phyloP scores from a whole-genome alignment of 1,139 yeast species.

The Suhomyces wounanorum region DNA sequence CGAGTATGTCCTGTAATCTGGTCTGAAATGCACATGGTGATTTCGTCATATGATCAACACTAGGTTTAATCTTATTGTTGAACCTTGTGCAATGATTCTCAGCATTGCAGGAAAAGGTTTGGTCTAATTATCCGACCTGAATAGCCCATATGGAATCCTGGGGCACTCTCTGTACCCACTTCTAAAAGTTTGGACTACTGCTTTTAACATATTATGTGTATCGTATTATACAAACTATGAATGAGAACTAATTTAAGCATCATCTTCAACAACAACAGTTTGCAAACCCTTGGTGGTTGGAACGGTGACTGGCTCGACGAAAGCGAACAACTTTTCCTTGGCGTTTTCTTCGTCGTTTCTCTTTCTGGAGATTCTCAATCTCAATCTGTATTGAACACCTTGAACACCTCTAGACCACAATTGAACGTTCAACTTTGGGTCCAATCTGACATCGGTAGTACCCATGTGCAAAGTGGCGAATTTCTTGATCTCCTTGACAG shows the following conservation, averaged over 20 bases:
- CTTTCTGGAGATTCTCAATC: constrained; percentile 99
- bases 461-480: constrained; percentile 99
- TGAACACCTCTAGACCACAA: constrained; percentile 99
- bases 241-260: constrained; percentile 48
- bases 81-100: no score
- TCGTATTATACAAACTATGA: constrained; percentile 16
- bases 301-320: constrained; percentile 96
- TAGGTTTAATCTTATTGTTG: no score
- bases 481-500: constrained; percentile 98
- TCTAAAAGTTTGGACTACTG: neutral
- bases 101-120: no score
- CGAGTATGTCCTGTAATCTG: neutral
- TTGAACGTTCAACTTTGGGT: constrained; percentile 97
- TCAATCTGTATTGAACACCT: constrained; percentile 97
- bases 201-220: constrained; percentile 12
- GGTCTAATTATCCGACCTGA: no score
- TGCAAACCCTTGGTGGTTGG: constrained; percentile 96
- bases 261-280: constrained; percentile 93
- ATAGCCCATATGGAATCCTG: neutral
- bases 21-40: no score
- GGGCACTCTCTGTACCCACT: neutral
- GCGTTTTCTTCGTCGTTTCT: constrained; percentile 99
- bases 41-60: no score
- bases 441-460: constrained; percentile 98
- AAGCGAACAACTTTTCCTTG: constrained; percentile 96